Evolutionary conservation across 176 grass and related monocot genomes (phyloP).

Genomic region (Aegilops umbellulata): DNA sequence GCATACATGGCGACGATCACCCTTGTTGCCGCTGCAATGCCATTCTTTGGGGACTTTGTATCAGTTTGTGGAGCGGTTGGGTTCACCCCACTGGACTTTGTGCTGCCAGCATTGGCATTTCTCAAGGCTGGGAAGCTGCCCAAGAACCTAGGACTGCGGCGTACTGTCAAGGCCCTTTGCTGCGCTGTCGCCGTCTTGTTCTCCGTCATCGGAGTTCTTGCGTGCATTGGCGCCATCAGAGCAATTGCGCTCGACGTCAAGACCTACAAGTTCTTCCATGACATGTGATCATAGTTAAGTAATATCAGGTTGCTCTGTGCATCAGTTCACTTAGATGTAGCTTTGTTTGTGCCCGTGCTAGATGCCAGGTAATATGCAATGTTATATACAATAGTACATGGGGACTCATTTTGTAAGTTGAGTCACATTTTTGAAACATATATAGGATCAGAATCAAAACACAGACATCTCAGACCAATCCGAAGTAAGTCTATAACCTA

Average conservation of each 20-base stretch:
- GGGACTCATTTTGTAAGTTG: background rate
- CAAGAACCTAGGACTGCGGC: conserved; percentile 16
- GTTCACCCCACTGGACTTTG: conserved; percentile 79
- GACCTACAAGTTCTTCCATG: conserved; percentile 73
- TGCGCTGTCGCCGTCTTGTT: conserved; percentile 34
- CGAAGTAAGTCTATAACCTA: background rate
- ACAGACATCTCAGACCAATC: background rate
- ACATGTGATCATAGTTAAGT: conserved; percentile 44
- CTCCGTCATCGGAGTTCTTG: conserved; percentile 47
- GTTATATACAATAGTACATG: background rate
- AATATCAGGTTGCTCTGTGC: background rate
- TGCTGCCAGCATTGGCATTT: conserved; percentile 64
- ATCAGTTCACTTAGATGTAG: background rate
- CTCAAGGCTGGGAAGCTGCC: conserved; percentile 42
- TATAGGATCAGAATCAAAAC: background rate
- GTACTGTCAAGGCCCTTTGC: conserved; percentile 32
- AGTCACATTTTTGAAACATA: background rate
- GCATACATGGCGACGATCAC: conserved; percentile 51
- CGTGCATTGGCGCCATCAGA: conserved; percentile 66
- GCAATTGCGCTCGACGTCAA: conserved; percentile 56
- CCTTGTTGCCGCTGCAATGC: conserved; percentile 55
- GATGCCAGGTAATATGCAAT: background rate
- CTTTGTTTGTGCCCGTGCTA: background rate
- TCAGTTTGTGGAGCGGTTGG: conserved; percentile 76
- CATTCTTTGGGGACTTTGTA: conserved; percentile 89